These are phyloP conservation scores for Myxozyma sirexii DNA, from an alignment of 805 yeast species.

Conservation along the genomic window DNA sequence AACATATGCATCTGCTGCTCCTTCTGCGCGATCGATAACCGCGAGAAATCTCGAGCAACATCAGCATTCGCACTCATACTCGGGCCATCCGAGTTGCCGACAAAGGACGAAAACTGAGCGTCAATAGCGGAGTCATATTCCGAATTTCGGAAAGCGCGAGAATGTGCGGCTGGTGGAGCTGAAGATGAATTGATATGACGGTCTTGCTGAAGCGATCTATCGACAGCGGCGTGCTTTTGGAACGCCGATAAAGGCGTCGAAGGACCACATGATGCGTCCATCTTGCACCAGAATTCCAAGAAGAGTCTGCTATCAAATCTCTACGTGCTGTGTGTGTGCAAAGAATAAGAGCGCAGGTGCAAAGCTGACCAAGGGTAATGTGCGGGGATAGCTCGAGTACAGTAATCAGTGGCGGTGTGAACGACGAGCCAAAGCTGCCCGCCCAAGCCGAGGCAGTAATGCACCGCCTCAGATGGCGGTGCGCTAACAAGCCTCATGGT, in stretches of 20 bases:
- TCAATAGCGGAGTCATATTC: conserved; percentile 8
- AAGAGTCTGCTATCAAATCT: too few species aligned
- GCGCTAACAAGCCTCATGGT: background rate
- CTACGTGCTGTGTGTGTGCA: too few species aligned
- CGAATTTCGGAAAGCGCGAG: conserved; percentile 1
- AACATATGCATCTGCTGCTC: conserved; percentile 10
- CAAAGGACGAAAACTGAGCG: conserved; percentile 17
- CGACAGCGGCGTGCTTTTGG: conserved; percentile 25
- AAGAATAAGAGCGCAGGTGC: background rate
- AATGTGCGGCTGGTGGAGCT: background rate
- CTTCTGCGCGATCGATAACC: conserved; percentile 8
- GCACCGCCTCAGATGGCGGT: background rate
- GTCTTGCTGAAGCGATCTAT: conserved; percentile 29
- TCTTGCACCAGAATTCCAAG: background rate
- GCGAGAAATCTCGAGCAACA: conserved; percentile 11
- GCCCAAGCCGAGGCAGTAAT: background rate
- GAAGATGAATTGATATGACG: conserved; percentile 7
- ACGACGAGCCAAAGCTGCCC: background rate
- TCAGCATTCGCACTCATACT: background rate
- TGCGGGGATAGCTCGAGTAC: background rate
- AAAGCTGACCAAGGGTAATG: background rate
- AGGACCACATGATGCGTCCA: conserved; percentile 33
- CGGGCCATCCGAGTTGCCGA: background rate
- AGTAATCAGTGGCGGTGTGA: background rate
- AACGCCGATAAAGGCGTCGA: conserved; percentile 27